These are phyloP conservation scores for Zygnema cylindricum DNA, from an alignment of 139 green algal genomes.

Conservation along the genomic window DNA sequence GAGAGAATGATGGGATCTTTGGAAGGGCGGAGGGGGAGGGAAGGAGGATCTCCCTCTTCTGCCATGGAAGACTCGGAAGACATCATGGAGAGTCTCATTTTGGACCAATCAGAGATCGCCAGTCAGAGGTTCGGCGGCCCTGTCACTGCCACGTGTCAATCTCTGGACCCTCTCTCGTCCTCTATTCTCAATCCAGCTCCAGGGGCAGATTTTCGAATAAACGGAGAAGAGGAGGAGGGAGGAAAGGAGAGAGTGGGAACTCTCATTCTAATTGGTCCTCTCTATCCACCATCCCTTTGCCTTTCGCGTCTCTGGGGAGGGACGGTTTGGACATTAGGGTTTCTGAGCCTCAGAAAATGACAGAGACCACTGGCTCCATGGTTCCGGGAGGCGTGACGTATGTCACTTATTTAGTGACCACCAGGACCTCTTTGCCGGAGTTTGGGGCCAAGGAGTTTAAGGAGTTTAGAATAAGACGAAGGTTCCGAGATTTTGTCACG, in stretches of 20 bases:
- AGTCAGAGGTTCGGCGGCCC: background rate
- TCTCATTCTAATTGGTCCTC: no score
- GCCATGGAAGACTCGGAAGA: background rate
- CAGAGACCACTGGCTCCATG: conserved; percentile 9
- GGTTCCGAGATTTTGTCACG: conserved; percentile 66
- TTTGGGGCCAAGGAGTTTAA: conserved; percentile 21
- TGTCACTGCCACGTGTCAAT: background rate
- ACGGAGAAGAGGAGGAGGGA: background rate
- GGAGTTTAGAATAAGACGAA: conserved; percentile 42
- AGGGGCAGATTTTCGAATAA: background rate
- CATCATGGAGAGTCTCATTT: conserved; percentile 34
- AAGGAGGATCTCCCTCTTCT: no score
- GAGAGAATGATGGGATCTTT: background rate
- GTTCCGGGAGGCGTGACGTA: conserved; percentile 37
- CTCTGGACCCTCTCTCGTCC: background rate
- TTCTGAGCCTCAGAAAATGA: conserved; percentile 28
- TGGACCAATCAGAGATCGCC: conserved; percentile 5
- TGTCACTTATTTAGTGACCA: conserved; percentile 52
- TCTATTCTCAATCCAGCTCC: background rate
- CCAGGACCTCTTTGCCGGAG: conserved; percentile 35
- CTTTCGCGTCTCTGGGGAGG: no score
- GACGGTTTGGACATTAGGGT: conserved; percentile 30
- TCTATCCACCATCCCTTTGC: no score
- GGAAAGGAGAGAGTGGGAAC: no score
- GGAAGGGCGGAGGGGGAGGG: no score